Percentiles rank a stretch among this genome's conserved stretches.
Evolutionary conservation across 257 asterid species (phyloP).

Genomic region (Scutellaria minor): DNA sequence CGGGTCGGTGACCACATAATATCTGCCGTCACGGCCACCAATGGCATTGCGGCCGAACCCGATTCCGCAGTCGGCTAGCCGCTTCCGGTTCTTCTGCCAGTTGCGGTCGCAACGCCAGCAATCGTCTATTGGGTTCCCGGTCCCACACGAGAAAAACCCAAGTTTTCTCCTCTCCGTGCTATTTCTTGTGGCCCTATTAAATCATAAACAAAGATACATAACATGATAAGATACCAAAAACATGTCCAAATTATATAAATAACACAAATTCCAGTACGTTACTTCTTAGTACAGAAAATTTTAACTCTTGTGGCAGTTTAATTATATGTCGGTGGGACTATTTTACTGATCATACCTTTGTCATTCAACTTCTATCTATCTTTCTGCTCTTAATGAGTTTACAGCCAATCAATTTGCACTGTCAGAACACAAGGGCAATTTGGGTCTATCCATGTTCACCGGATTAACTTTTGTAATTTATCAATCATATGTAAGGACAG

Average conservation of each 20-base stretch:
- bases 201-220: neutral
- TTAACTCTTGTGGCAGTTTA: neutral
- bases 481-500: slow-evolving; percentile 13
- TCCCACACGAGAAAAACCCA: slow-evolving; percentile 85
- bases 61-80: slow-evolving; percentile 83
- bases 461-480: neutral
- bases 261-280: neutral
- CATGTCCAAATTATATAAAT: neutral
- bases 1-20: slow-evolving; percentile 67
- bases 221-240: neutral
- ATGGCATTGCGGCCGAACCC: slow-evolving; percentile 92
- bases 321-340: slow-evolving; percentile 34
- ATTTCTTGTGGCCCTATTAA: slow-evolving; percentile 68
- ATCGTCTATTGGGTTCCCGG: slow-evolving; percentile 91
- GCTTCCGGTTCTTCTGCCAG: slow-evolving; percentile 72
- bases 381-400: neutral
- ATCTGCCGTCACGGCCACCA: slow-evolving; percentile 91
- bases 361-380: neutral
- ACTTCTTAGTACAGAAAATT: neutral
- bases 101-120: slow-evolving; percentile 86
- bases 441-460: neutral
- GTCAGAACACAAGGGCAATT: neutral
- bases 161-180: slow-evolving; percentile 76
- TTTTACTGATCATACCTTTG: slow-evolving; percentile 23
- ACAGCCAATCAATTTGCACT: slow-evolving; percentile 27